Evolutionary conservation across 768 basidiomycete species (phyloP).

Genomic region (Tricholoma sp.): DNA sequence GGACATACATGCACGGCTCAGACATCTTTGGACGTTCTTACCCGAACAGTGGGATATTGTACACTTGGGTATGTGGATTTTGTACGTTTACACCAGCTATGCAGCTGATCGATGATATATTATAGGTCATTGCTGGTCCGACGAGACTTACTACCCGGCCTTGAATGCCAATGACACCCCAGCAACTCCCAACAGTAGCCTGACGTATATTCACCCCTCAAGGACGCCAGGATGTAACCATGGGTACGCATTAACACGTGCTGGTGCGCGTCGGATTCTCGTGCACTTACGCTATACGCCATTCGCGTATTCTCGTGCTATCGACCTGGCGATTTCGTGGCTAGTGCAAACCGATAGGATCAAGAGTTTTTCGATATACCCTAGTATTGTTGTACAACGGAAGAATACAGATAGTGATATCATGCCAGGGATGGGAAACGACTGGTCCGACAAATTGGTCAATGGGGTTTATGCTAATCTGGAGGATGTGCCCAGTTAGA

Average conservation of each 20-base stretch:
- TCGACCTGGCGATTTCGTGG: slow-evolving; percentile 73
- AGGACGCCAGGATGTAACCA: slow-evolving; percentile 66
- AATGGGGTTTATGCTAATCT: slow-evolving; percentile 44
- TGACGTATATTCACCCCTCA: slow-evolving; percentile 51
- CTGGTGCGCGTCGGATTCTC: slow-evolving; percentile 58
- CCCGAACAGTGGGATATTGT: slow-evolving; percentile 70
- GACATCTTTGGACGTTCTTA: slow-evolving; percentile 43
- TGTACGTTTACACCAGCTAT: background rate
- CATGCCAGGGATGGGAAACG: slow-evolving; percentile 42
- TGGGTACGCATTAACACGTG: slow-evolving; percentile 57
- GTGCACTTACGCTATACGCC: slow-evolving; percentile 54
- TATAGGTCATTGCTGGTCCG: slow-evolving; percentile 79
- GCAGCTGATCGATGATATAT: background rate
- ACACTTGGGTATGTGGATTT: slow-evolving; percentile 48
- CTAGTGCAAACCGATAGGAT: slow-evolving; percentile 52
- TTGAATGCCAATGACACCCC: slow-evolving; percentile 15
- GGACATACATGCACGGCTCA: slow-evolving; percentile 41
- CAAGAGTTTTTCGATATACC: slow-evolving; percentile 59
- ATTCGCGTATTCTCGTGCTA: slow-evolving; percentile 74
- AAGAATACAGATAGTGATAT: slow-evolving; percentile 59
- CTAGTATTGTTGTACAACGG: slow-evolving; percentile 62
- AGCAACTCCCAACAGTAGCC: background rate
- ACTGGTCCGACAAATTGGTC: slow-evolving; percentile 47
- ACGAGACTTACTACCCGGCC: slow-evolving; percentile 49
- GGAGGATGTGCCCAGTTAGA: no score